Conservation (phyloP, 208 protist species). For the Endotrypanum monterogeii region DNA sequence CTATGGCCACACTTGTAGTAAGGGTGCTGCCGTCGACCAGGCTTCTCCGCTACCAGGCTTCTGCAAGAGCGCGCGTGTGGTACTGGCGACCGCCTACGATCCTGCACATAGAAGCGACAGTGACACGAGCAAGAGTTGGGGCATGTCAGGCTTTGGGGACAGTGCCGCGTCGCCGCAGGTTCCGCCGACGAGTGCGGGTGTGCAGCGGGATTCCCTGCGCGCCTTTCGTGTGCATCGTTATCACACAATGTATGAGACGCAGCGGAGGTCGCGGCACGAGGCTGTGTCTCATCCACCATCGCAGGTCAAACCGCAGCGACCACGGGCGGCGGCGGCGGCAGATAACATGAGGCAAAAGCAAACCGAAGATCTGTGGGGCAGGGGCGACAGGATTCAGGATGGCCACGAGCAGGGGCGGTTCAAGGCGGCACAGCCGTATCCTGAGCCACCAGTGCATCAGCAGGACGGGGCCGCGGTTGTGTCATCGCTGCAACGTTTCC, state of each 20-base stretch:
- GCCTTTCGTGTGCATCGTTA: slow-evolving; percentile 6
- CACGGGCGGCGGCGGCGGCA: background rate
- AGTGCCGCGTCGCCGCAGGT: background rate
- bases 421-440: background rate
- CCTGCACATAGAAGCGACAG: slow-evolving; percentile 2
- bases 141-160: too few species aligned
- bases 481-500: slow-evolving; percentile 10
- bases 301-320: slow-evolving; percentile 1
- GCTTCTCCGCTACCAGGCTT: background rate
- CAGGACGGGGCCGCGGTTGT: slow-evolving; percentile 9
- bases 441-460: background rate
- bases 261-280: background rate
- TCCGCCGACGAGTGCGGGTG: background rate
- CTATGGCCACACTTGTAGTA: background rate
- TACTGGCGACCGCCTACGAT: slow-evolving; percentile 4
- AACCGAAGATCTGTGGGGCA: background rate
- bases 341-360: background rate
- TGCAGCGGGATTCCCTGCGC: background rate
- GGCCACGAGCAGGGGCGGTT: background rate
- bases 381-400: background rate
- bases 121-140: slow-evolving; percentile 2
- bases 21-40: background rate
- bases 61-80: background rate
- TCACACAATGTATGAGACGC: background rate
- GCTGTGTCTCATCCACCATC: background rate